A percentile compares a stretch with the other conserved stretches of the same genome.
Conservation (phyloP, 2,329 filamentous ascomycete species). For the Phialophora tarda region DNA sequence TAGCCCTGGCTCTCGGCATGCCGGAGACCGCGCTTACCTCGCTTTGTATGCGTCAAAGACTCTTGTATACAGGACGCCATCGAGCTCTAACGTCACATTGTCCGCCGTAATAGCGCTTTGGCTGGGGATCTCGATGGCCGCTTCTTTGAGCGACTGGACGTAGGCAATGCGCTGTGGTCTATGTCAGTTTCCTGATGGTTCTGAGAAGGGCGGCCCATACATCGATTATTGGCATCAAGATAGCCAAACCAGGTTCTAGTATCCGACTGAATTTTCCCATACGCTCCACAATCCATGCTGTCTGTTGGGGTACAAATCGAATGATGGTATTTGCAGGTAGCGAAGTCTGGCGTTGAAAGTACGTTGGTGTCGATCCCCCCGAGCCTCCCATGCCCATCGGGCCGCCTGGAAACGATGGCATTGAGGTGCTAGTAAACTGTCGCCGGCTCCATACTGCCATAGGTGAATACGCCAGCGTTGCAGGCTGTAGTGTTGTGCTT, state of each 20-base stretch:
- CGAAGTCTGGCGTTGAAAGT: conserved; percentile 70
- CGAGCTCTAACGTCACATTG: conserved; percentile 95
- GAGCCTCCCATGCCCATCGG: conserved; percentile 44
- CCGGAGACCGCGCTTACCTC: conserved; percentile 62
- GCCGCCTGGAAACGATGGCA: conserved; percentile 40
- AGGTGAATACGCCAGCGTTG: conserved; percentile 28
- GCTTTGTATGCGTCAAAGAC: conserved; percentile 99
- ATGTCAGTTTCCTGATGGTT: conserved; percentile 16
- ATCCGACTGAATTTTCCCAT: conserved; percentile 98
- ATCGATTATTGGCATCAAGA: conserved; percentile 88
- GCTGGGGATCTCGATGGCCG: conserved; percentile 93
- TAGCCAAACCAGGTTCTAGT: conserved; percentile 85
- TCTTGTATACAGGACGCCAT: conserved; percentile 92
- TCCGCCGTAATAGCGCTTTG: conserved; percentile 98
- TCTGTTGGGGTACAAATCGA: conserved; percentile 98
- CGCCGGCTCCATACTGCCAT: conserved; percentile 37
- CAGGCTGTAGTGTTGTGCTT: neutral
- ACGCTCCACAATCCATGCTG: conserved; percentile 98
- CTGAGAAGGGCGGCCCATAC: conserved; percentile 23
- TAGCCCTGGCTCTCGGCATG: neutral
- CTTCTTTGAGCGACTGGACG: conserved; percentile 96
- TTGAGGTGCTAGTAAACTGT: conserved; percentile 35
- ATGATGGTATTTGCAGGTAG: conserved; percentile 93
- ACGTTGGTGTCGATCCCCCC: conserved; percentile 66
- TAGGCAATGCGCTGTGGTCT: conserved; percentile 77